A percentile compares a stretch with the other conserved stretches of the same genome.
Conservation (phyloP, 139 green algal species). For the Volvox reticuliferus region DNA sequence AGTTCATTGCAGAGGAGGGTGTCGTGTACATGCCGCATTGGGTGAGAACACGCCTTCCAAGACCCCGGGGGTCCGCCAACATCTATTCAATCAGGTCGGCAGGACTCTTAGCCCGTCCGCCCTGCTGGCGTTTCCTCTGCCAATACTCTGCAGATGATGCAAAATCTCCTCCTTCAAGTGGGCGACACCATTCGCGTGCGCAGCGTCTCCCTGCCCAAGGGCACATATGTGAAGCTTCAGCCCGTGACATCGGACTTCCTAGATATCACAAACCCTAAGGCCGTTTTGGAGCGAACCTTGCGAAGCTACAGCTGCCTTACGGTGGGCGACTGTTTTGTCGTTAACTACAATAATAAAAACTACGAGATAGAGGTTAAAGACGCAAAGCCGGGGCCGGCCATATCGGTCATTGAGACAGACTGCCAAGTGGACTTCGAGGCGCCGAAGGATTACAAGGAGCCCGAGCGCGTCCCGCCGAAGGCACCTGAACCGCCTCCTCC, state of each 20-base stretch:
- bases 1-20: slow-evolving; percentile 98
- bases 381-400: slow-evolving; percentile 86
- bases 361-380: slow-evolving; percentile 92
- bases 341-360: slow-evolving; percentile 97
- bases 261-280: slow-evolving; percentile 97
- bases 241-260: slow-evolving; percentile 97
- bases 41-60: slow-evolving; percentile 62
- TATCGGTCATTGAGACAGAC: slow-evolving; percentile 98
- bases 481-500: background rate
- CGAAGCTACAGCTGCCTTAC: slow-evolving; percentile 90
- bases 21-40: slow-evolving; percentile 98
- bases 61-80: no score
- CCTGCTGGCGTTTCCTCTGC: no score
- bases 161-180: slow-evolving; percentile 95
- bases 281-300: slow-evolving; percentile 96
- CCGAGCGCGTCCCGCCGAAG: slow-evolving; percentile 46
- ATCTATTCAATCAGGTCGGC: no score
- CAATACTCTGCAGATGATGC: slow-evolving; percentile 91
- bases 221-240: slow-evolving; percentile 96
- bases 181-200: slow-evolving; percentile 90
- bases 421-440: slow-evolving; percentile 96
- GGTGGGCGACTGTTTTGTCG: slow-evolving; percentile 88
- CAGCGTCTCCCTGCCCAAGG: slow-evolving; percentile 93
- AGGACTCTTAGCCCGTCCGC: no score
- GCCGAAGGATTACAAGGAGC: slow-evolving; percentile 97